Conservation (phyloP, 1,284 basidiomycete species). For the Puccinia polysora region DNA sequence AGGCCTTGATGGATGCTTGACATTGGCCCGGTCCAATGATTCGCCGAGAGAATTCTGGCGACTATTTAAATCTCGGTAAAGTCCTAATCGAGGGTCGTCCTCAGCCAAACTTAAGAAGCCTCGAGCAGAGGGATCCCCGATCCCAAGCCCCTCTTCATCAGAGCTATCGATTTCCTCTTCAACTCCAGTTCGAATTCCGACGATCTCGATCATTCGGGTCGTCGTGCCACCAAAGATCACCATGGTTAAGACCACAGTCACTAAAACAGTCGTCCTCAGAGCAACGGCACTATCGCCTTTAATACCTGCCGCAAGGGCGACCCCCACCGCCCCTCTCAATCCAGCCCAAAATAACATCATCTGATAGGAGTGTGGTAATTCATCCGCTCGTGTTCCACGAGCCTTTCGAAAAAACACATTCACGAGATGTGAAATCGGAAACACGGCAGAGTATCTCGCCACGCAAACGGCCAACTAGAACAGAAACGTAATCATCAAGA, state of each 20-base stretch:
- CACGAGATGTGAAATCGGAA: constrained; percentile 91
- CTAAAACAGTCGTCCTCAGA: constrained; percentile 85
- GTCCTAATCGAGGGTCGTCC: constrained; percentile 51
- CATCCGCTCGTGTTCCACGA: constrained; percentile 75
- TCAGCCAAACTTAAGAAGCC: constrained; percentile 50
- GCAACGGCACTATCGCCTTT: constrained; percentile 84
- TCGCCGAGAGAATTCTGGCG: constrained; percentile 25
- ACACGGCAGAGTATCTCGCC: constrained; percentile 91
- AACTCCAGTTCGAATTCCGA: constrained; percentile 93
- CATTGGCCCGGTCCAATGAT: constrained; percentile 23
- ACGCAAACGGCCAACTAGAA: constrained; percentile 74
- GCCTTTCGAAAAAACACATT: constrained; percentile 75
- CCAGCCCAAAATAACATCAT: constrained; percentile 95
- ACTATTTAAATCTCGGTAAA: constrained; percentile 51
- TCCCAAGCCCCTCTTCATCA: constrained; percentile 62
- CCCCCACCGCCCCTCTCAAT: constrained; percentile 89
- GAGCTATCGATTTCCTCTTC: constrained; percentile 74
- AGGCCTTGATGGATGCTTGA: neutral
- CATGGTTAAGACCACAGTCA: constrained; percentile 92
- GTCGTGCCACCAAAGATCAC: constrained; percentile 95
- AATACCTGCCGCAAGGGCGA: constrained; percentile 92
- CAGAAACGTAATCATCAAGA: neutral
- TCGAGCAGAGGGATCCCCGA: constrained; percentile 54
- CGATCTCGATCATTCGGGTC: constrained; percentile 88
- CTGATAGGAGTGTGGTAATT: constrained; percentile 88